Evolutionary conservation across 164 flowering plant species (phyloP), one percentile per base, ranked within the genome.

Genomic region (Annona cherimola): DNA sequence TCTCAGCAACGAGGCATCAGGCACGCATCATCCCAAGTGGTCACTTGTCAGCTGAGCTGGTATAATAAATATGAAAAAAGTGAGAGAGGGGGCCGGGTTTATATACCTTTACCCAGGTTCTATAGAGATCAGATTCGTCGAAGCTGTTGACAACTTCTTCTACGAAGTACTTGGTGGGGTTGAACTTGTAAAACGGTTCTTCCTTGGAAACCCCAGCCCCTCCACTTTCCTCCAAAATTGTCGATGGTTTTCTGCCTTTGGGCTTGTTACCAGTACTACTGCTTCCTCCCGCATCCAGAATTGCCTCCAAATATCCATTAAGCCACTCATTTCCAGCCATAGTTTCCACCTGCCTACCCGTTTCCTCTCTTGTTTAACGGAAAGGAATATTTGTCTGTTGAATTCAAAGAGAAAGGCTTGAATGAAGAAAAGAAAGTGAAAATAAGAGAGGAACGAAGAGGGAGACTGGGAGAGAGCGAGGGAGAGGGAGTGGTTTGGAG

Each of bases 301-400:
- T 91, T 0, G 96, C 96, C 75, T 91, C 96, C 85, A 91, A 80
- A 46, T 91, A 91, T 59, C 96, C 93, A 65, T 91, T 89, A 61
- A 91, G 75, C 96, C 96, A 91, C 45, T 91, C 96, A 39, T 91
- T 91, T 46, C 84, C 78, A 9, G 94, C 91, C 94, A 89, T 89
- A 8, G 69, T 68, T 76, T 20, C 54, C 19, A 68, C 45, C 44
- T 20, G 6, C 41, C 16, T 26, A 26, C 35, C 35, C 35, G 35
- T 26, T 26, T 26, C 35, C 35, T 26, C 35, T 26, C 35, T 26
- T 26, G 35, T 26, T 26, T 26, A 26, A 26, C 35, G 35, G 35
- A 26, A 0, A 26, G 35, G 35, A 26, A 26, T 26, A 26, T 26
- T 26, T 26, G 35, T 26, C 35, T 26, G 35, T 26, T 26, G 1